These are phyloP conservation scores for Pythium coloratum DNA, from an alignment of 352 stramenopile genomes.

Conservation along the genomic window DNA sequence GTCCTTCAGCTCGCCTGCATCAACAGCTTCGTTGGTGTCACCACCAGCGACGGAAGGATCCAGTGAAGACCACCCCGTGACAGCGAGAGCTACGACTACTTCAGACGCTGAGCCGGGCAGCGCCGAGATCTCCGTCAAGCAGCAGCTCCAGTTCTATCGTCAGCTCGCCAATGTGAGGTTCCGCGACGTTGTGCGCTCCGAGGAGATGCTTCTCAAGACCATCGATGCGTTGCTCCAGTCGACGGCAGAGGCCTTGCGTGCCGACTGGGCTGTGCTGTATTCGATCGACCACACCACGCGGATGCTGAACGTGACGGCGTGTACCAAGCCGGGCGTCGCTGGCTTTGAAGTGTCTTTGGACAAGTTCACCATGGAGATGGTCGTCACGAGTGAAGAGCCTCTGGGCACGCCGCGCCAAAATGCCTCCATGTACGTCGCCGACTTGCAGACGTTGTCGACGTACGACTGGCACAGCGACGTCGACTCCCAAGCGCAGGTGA, in stretches of 20 bases:
- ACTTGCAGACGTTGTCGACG: conserved; percentile 39
- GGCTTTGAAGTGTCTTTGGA: conserved; percentile 53
- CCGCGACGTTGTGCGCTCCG: conserved; percentile 39
- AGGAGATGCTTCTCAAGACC: conserved; percentile 45
- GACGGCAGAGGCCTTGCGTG: conserved; percentile 37
- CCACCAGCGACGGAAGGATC: background rate
- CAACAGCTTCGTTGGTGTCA: background rate
- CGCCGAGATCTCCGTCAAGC: conserved; percentile 25
- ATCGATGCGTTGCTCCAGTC: conserved; percentile 48
- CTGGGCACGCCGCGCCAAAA: conserved; percentile 22
- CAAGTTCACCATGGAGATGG: conserved; percentile 47
- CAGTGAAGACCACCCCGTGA: background rate
- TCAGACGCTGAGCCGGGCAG: background rate
- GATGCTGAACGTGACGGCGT: conserved; percentile 50
- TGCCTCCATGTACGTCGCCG: conserved; percentile 42
- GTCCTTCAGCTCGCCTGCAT: background rate
- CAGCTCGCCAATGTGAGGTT: conserved; percentile 52
- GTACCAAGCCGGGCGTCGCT: conserved; percentile 40
- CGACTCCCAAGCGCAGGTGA: conserved; percentile 31
- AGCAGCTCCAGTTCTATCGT: conserved; percentile 61
- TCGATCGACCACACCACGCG: conserved; percentile 38
- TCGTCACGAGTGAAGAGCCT: conserved; percentile 34
- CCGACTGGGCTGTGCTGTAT: conserved; percentile 58
- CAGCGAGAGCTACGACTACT: background rate
- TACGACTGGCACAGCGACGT: conserved; percentile 50